Percentiles rank a stretch among this genome's conserved stretches.
These are phyloP conservation scores for Leptographium flavum DNA, from an alignment of 2,329 filamentous ascomycete species.

Conservation along the genomic window DNA sequence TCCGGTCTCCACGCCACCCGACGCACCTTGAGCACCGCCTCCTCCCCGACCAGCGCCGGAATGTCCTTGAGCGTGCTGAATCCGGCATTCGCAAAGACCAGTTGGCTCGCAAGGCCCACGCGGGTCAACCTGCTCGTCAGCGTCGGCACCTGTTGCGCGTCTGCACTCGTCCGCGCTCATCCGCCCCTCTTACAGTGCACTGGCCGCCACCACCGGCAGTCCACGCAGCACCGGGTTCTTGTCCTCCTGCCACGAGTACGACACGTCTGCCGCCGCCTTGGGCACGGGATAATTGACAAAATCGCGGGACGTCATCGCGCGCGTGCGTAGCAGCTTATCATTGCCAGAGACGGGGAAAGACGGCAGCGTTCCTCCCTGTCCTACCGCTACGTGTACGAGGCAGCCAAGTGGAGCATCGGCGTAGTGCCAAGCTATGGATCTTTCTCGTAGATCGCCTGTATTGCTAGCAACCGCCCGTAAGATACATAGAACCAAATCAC, in stretches of 20 bases:
- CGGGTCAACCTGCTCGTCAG: slow-evolving; percentile 36
- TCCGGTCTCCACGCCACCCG: background rate
- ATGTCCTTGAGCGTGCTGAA: slow-evolving; percentile 34
- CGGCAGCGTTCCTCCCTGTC: too few relatives aligned
- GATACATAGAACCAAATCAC: too few relatives aligned
- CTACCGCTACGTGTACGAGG: too few relatives aligned
- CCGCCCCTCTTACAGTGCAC: slow-evolving; percentile 14
- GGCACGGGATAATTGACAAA: slow-evolving; percentile 31
- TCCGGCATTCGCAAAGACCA: slow-evolving; percentile 56
- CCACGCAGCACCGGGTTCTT: slow-evolving; percentile 61
- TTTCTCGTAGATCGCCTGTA: too few relatives aligned
- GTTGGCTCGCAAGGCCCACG: slow-evolving; percentile 44
- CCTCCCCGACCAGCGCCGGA: slow-evolving; percentile 27
- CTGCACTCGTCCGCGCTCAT: background rate
- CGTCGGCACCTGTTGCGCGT: background rate
- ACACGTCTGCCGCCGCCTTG: slow-evolving; percentile 20
- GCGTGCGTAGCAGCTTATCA: too few relatives aligned
- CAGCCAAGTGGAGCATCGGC: too few relatives aligned
- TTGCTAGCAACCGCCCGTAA: too few relatives aligned
- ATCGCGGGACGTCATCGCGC: slow-evolving; percentile 5
- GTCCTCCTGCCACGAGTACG: slow-evolving; percentile 24
- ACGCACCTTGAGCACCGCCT: slow-evolving; percentile 33
- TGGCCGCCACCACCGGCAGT: slow-evolving; percentile 41
- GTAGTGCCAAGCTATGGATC: too few relatives aligned
- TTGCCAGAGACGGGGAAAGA: too few relatives aligned